A percentile compares a stretch with the other conserved stretches of the same genome.
phyloP scores from a whole-genome alignment of 371 early-diverging fungal species.

The Apophysomyces variabilis region DNA sequence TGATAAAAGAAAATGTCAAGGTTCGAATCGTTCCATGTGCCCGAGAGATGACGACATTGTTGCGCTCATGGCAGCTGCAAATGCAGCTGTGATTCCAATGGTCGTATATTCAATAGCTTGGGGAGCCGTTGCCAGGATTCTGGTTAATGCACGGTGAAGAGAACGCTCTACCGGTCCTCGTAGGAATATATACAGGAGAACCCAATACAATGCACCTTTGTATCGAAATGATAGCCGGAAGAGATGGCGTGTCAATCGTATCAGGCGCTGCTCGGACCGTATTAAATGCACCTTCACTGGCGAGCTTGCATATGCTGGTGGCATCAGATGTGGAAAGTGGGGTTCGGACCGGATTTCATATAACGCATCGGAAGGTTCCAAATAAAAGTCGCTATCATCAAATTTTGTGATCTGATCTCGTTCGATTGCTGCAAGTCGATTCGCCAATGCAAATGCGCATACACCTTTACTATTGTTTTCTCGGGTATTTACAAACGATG shows the following conservation, averaged over 20 bases:
- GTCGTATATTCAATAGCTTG: conserved; percentile 43
- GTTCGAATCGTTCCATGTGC: conserved; percentile 14
- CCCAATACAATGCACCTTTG: conserved; percentile 49
- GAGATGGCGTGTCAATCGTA: conserved; percentile 34
- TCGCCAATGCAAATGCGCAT: conserved; percentile 15
- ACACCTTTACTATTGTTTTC: conserved; percentile 14
- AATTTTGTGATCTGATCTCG: conserved; percentile 15
- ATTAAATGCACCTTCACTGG: conserved; percentile 36
- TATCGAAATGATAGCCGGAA: conserved; percentile 47
- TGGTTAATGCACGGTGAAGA: conserved; percentile 30
- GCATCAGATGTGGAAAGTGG: conserved; percentile 51
- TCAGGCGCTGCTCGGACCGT: conserved; percentile 38
- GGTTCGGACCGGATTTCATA: conserved; percentile 10
- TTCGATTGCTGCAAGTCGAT: conserved; percentile 8
- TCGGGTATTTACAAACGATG: conserved; percentile 32
- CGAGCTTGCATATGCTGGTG: conserved; percentile 36
- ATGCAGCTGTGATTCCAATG: conserved; percentile 42
- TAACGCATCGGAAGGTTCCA: not conserved
- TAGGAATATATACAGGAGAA: conserved; percentile 41
- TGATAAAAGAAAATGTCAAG: not conserved
- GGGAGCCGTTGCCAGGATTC: conserved; percentile 25
- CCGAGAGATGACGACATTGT: conserved; percentile 37
- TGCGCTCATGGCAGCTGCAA: conserved; percentile 42
- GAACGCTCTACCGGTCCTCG: conserved; percentile 47
- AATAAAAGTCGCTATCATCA: not conserved